Evolutionary conservation across 306 rosid genomes (phyloP).

Genomic region (Pyrus communis): DNA sequence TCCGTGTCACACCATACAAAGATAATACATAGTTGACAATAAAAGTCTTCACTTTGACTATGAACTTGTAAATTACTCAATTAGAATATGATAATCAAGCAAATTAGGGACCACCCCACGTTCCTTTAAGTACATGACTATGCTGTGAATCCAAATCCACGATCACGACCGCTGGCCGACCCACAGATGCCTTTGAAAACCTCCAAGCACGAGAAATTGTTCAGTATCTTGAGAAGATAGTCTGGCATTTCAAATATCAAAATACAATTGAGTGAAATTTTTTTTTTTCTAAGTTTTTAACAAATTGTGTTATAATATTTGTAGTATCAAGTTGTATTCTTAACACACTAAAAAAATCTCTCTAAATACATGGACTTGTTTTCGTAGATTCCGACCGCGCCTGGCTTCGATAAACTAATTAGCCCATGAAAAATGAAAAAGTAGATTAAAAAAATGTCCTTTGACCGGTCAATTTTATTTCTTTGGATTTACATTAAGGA

Average conservation of each 20-base stretch:
- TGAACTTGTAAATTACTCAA: neutral
- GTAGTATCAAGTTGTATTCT: accelerated
- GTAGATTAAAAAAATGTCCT: neutral
- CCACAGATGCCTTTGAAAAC: neutral
- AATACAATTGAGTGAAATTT: too few relatives aligned
- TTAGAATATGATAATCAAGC: neutral
- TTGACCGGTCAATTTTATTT: neutral
- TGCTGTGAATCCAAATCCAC: slow-evolving; percentile 2
- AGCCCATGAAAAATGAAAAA: neutral
- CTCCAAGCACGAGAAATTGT: neutral
- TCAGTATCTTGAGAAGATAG: too few relatives aligned
- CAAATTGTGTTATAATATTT: too few relatives aligned
- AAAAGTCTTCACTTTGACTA: neutral
- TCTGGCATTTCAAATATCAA: too few relatives aligned
- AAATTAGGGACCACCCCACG: neutral
- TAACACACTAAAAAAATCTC: too few relatives aligned
- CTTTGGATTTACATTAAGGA: neutral
- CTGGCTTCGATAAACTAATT: neutral
- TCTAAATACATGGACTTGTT: neutral
- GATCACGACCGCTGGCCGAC: neutral
- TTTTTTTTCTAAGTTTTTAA: too few relatives aligned
- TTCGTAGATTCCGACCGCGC: neutral
- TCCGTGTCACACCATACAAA: neutral
- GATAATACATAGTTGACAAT: neutral
- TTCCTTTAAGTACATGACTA: neutral